Percentiles rank a stretch among this genome's conserved stretches.
These are phyloP conservation scores for Luffa acutangula DNA, from an alignment of 306 rosid genomes.

Conservation along the genomic window DNA sequence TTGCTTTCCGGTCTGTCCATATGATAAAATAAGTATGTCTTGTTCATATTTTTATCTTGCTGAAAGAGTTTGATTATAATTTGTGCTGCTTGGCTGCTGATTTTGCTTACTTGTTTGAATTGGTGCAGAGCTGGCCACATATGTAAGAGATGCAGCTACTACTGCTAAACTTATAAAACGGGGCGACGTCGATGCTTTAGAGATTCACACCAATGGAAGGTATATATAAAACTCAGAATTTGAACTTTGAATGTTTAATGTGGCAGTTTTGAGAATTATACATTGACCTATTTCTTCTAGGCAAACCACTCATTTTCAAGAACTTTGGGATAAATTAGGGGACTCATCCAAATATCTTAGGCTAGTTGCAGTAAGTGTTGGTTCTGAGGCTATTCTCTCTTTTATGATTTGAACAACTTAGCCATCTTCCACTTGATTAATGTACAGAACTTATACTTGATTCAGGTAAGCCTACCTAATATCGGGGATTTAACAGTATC, in stretches of 20 bases:
- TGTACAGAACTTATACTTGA: not conserved
- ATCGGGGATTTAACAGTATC: constrained; percentile 51
- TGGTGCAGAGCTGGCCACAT: constrained; percentile 51
- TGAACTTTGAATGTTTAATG: not conserved
- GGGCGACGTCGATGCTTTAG: constrained; percentile 67
- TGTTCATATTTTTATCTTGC: not conserved
- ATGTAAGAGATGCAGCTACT: constrained; percentile 53
- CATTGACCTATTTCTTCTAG: constrained; percentile 15
- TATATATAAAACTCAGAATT: constrained; percentile 18
- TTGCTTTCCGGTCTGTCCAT: constrained; percentile 91
- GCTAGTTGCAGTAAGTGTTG: constrained; percentile 57
- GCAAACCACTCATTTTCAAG: constrained; percentile 39
- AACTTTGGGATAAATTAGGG: constrained; percentile 70
- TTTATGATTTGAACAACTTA: not conserved
- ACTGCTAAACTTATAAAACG: constrained; percentile 53
- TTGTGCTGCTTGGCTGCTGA: not conserved
- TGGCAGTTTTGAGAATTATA: not conserved
- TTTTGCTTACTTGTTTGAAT: constrained; percentile 5
- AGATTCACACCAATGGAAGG: constrained; percentile 92
- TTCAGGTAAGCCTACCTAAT: constrained; percentile 85
- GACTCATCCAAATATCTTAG: constrained; percentile 44
- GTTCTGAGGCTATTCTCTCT: constrained; percentile 11
- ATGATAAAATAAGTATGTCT: constrained; percentile 66
- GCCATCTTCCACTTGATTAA: not conserved
- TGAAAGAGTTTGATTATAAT: not conserved